Percentiles rank a stretch among this genome's conserved stretches.
These are phyloP conservation scores for Ambrosia artemisiifolia DNA, from an alignment of 129 eudicot genomes.

Conservation along the genomic window DNA sequence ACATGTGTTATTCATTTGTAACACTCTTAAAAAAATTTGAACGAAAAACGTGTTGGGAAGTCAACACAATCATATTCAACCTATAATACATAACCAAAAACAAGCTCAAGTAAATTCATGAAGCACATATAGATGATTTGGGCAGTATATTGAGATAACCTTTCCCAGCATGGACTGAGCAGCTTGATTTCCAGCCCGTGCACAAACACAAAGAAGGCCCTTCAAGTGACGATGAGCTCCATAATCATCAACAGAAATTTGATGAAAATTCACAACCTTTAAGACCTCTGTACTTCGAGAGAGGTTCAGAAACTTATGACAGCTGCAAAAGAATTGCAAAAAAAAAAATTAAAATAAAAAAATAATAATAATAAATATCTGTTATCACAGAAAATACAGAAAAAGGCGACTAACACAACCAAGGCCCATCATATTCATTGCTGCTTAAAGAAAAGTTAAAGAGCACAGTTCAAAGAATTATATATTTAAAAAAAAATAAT, in stretches of 20 bases:
- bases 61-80: no score
- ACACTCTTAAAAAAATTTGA: no score
- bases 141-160: slow-evolving; percentile 6
- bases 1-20: no score
- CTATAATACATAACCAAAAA: background rate
- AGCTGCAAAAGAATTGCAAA: slow-evolving; percentile 12
- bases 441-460: background rate
- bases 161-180: slow-evolving; percentile 21
- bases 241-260: background rate
- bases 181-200: slow-evolving; percentile 18
- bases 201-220: slow-evolving; percentile 17
- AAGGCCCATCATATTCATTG: background rate
- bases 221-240: background rate
- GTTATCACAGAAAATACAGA: background rate
- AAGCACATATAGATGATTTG: background rate
- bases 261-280: slow-evolving; percentile 11
- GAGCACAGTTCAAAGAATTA: background rate
- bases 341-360: background rate
- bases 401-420: background rate
- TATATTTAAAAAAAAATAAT: background rate
- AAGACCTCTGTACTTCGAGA: background rate
- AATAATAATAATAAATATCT: background rate
- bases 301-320: background rate
- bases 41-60: no score
- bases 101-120: background rate